Percentiles rank a stretch among this genome's conserved stretches.
phyloP scores from a whole-genome alignment of 2,329 filamentous ascomycete species.

The Sporothrix humicola region DNA sequence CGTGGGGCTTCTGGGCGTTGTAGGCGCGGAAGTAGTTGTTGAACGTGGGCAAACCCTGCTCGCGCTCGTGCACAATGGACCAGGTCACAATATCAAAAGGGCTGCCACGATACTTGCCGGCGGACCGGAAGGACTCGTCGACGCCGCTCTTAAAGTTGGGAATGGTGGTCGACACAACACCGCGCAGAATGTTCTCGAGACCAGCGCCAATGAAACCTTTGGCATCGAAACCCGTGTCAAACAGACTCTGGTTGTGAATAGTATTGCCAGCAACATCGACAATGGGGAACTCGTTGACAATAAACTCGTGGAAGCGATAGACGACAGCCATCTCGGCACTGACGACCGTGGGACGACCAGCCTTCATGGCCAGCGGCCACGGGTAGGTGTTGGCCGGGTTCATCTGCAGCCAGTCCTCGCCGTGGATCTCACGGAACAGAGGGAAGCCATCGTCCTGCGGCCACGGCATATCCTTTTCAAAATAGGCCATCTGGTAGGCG shows the following conservation, averaged over 20 bases:
- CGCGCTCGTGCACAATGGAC: constrained; percentile 37
- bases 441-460: constrained; percentile 36
- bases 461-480: constrained; percentile 36
- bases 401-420: constrained; percentile 34
- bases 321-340: constrained; percentile 37
- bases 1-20: constrained; percentile 34
- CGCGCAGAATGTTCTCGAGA: constrained; percentile 36
- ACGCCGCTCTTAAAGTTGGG: constrained; percentile 38
- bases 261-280: constrained; percentile 33
- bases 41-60: constrained; percentile 37
- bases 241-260: constrained; percentile 35
- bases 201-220: constrained; percentile 35
- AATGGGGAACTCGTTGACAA: constrained; percentile 35
- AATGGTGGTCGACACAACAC: constrained; percentile 33
- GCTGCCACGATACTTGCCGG: constrained; percentile 35
- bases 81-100: constrained; percentile 37
- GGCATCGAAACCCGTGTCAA: constrained; percentile 36
- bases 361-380: constrained; percentile 34
- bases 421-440: constrained; percentile 35
- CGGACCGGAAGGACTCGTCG: constrained; percentile 35
- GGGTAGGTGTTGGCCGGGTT: constrained; percentile 37
- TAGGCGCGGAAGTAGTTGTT: constrained; percentile 37
- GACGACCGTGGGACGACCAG: constrained; percentile 33
- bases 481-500: constrained; percentile 38
- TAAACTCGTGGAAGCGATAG: constrained; percentile 38